Conservation (phyloP, 2,329 filamentous ascomycete species). For the Ilyonectria mors-panacis region DNA sequence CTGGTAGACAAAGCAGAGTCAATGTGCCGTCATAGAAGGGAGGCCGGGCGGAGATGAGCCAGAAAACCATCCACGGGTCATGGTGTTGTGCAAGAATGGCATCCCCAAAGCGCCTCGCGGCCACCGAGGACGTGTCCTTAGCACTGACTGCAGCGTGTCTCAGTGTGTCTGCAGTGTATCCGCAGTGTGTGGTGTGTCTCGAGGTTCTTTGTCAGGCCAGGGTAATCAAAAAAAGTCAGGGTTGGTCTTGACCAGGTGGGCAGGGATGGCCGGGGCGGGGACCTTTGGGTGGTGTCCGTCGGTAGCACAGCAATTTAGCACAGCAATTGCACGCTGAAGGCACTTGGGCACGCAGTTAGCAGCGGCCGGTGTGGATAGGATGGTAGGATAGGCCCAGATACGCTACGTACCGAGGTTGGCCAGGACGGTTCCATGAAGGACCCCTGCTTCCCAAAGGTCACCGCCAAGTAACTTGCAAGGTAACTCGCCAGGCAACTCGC, state of each 20-base stretch:
- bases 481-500: not conserved
- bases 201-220: constrained; percentile 3
- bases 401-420: not conserved
- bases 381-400: not conserved
- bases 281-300: not conserved
- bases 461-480: constrained; percentile 15
- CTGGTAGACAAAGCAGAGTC: constrained; percentile 30
- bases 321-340: no score
- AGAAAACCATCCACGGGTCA: constrained; percentile 38
- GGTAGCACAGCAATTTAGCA: no score
- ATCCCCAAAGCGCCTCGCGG: constrained; percentile 24
- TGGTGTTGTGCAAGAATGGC: constrained; percentile 48
- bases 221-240: constrained; percentile 2
- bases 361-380: not conserved
- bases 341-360: no score
- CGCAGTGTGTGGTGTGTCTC: not conserved
- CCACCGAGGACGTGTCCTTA: not conserved
- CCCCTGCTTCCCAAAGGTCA: constrained; percentile 15
- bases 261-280: constrained; percentile 6
- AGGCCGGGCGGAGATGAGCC: constrained; percentile 34
- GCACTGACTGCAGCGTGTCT: not conserved
- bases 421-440: not conserved
- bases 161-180: not conserved
- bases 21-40: constrained; percentile 34
- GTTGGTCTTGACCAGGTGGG: not conserved